Evolutionary conservation across 2,329 filamentous ascomycete species (phyloP).

Genomic region (Penicillium griseofulvum): DNA sequence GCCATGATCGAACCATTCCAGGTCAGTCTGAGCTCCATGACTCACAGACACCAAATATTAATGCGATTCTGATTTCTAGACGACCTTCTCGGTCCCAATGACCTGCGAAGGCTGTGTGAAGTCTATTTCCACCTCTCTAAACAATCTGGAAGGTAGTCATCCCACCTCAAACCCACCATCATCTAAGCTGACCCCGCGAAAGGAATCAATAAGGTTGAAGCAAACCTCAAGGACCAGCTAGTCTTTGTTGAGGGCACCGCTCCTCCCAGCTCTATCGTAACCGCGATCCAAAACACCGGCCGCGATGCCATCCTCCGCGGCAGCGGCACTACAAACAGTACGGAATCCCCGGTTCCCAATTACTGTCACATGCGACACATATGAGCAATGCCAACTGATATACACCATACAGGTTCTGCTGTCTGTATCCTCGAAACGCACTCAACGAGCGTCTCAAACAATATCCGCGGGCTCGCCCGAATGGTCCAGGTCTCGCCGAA

Average conservation of each 20-base stretch:
- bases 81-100: slow-evolving; percentile 91
- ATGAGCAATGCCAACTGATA: background rate
- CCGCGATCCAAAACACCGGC: slow-evolving; percentile 83
- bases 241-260: slow-evolving; percentile 84
- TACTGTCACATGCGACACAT: background rate
- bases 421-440: slow-evolving; percentile 96
- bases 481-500: slow-evolving; percentile 86
- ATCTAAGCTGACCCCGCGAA: background rate
- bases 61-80: slow-evolving; percentile 52
- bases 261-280: slow-evolving; percentile 83
- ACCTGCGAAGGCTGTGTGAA: slow-evolving; percentile 87
- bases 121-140: slow-evolving; percentile 75
- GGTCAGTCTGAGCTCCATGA: slow-evolving; percentile 29
- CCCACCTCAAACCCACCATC: background rate
- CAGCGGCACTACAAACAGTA: slow-evolving; percentile 79
- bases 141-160: slow-evolving; percentile 63
- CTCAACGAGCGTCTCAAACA: slow-evolving; percentile 56
- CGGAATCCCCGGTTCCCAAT: slow-evolving; percentile 14
- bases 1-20: slow-evolving; percentile 49
- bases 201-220: slow-evolving; percentile 81
- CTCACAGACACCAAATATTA: slow-evolving; percentile 12
- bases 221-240: slow-evolving; percentile 76
- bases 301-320: slow-evolving; percentile 92
- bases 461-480: slow-evolving; percentile 81
- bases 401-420: slow-evolving; percentile 42